Evolutionary conservation across 2,329 filamentous ascomycete species (phyloP).

Genomic region (Phaeosphaeria sp.): DNA sequence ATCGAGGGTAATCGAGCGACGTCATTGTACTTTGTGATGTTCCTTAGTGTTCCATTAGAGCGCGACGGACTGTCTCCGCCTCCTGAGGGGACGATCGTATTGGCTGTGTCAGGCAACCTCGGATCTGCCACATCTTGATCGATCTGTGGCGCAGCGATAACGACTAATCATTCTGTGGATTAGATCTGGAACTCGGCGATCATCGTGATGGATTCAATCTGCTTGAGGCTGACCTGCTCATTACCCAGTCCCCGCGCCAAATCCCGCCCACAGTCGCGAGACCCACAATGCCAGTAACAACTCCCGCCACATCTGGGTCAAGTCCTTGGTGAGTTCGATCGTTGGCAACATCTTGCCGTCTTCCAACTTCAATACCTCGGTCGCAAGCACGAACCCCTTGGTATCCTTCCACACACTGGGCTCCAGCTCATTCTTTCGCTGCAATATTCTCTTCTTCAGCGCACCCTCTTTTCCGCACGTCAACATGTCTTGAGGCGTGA

Average conservation of each 20-base stretch:
- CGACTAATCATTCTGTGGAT: neutral
- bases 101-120: neutral
- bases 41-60: conserved; percentile 5
- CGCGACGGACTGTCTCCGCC: conserved; percentile 6
- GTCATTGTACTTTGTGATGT: conserved; percentile 6
- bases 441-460: conserved; percentile 7
- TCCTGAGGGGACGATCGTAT: neutral
- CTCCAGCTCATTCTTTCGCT: conserved; percentile 24
- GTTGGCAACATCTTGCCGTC: conserved; percentile 27
- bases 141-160: neutral
- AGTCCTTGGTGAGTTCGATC: conserved; percentile 24
- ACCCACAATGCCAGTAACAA: conserved; percentile 32
- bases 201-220: neutral
- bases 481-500: conserved; percentile 20
- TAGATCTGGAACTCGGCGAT: neutral
- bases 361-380: conserved; percentile 22
- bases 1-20: neutral
- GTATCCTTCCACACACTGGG: conserved; percentile 30
- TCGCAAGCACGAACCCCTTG: conserved; percentile 26
- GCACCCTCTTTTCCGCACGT: conserved; percentile 29
- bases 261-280: conserved; percentile 31
- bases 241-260: conserved; percentile 18
- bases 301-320: conserved; percentile 35
- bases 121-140: neutral
- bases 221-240: neutral